These are phyloP conservation scores for Phytomonas sp. DNA, from an alignment of 208 protist species.

Conservation along the genomic window DNA sequence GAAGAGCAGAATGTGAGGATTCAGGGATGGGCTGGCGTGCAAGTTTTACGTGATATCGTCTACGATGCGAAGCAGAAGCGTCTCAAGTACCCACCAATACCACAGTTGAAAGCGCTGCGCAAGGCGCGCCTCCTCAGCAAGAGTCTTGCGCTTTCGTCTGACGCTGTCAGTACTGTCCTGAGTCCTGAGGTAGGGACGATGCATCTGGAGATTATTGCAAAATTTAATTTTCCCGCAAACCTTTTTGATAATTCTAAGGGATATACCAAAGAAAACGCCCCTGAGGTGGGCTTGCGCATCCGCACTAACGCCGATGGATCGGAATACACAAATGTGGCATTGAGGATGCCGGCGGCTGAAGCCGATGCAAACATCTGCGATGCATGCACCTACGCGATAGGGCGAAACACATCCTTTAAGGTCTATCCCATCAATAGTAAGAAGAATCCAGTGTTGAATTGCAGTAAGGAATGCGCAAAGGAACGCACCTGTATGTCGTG, in stretches of 20 bases:
- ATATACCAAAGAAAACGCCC: slow-evolving; percentile 18
- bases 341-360: slow-evolving; percentile 27
- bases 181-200: slow-evolving; percentile 15
- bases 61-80: slow-evolving; percentile 35
- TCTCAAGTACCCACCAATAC: slow-evolving; percentile 27
- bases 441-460: slow-evolving; percentile 14
- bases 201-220: slow-evolving; percentile 34
- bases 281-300: slow-evolving; percentile 29
- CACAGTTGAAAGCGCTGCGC: slow-evolving; percentile 29
- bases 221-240: slow-evolving; percentile 20
- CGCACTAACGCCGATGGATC: slow-evolving; percentile 16
- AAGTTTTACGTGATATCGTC: slow-evolving; percentile 32
- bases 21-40: slow-evolving; percentile 40
- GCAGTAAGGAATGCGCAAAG: slow-evolving; percentile 22
- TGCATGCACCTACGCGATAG: too few species aligned
- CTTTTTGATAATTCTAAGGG: slow-evolving; percentile 16
- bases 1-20: slow-evolving; percentile 19
- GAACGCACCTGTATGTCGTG: slow-evolving; percentile 30
- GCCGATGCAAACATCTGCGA: slow-evolving; percentile 13
- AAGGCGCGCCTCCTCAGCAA: slow-evolving; percentile 3
- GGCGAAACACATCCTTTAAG: too few species aligned
- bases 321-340: slow-evolving; percentile 21
- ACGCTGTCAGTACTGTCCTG: slow-evolving; percentile 9
- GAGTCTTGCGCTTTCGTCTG: slow-evolving; percentile 4
- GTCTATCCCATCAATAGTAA: slow-evolving; percentile 11